These are phyloP conservation scores for Albizia julibrissin DNA, from an alignment of 306 rosid genomes.

Conservation along the genomic window DNA sequence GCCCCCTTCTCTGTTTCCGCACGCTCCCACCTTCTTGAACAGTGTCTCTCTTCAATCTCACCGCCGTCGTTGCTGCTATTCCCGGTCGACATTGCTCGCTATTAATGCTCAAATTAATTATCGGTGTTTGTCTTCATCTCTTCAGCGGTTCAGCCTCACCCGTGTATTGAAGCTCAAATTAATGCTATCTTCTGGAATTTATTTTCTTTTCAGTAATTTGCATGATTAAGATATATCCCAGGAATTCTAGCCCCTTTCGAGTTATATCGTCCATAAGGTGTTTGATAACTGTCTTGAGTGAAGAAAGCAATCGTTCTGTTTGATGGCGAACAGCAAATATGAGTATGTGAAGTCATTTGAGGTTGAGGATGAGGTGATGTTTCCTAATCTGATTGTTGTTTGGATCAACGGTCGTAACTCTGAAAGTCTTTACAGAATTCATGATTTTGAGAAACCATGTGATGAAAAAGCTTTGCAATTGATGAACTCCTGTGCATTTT, in stretches of 20 bases:
- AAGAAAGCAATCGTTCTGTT: neutral
- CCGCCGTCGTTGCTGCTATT: too few species aligned
- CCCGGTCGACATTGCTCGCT: too few species aligned
- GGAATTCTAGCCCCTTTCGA: neutral
- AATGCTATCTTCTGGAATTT: neutral
- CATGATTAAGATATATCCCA: neutral
- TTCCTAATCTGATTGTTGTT: slow-evolving; percentile 67
- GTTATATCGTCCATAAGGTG: neutral
- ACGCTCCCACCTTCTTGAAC: too few species aligned
- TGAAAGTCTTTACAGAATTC: slow-evolving; percentile 55
- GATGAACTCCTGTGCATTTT: slow-evolving; percentile 73
- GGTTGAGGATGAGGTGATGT: slow-evolving; percentile 70
- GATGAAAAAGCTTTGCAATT: slow-evolving; percentile 57
- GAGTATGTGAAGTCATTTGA: slow-evolving; percentile 83
- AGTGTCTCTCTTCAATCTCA: too few species aligned
- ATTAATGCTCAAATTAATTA: too few species aligned
- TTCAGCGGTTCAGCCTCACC: neutral
- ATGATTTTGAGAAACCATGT: slow-evolving; percentile 61
- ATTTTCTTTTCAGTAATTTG: neutral
- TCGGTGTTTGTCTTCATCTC: neutral
- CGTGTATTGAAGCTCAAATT: neutral
- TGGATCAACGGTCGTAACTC: slow-evolving; percentile 55
- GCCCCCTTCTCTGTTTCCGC: too few species aligned
- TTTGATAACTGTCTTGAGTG: slow-evolving; percentile 18
- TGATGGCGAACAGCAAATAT: slow-evolving; percentile 79